Evolutionary conservation across 2,329 filamentous ascomycete genomes (phyloP).

Genomic region (Hansfordia pulvinata): DNA sequence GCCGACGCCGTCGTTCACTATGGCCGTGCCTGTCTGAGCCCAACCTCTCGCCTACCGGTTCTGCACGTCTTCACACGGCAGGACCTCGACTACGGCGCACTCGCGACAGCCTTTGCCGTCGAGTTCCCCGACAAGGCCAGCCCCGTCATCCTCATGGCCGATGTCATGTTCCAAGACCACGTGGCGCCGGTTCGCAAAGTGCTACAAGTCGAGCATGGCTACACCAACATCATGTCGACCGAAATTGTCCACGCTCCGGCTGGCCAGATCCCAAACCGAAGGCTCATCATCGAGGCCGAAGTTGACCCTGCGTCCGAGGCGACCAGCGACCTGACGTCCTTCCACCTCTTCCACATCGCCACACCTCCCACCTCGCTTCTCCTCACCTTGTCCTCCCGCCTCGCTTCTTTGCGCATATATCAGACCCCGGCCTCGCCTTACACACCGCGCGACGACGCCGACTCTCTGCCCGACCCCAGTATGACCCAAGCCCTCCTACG

Average conservation of each 20-base stretch:
- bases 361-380: constrained; percentile 71
- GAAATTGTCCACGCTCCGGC: constrained; percentile 64
- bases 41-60: constrained; percentile 74
- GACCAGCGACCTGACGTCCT: constrained; percentile 39
- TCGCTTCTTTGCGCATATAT: constrained; percentile 67
- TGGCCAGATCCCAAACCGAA: constrained; percentile 74
- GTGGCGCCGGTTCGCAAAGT: constrained; percentile 40
- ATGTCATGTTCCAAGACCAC: constrained; percentile 75
- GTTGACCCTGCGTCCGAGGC: constrained; percentile 14
- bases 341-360: constrained; percentile 75
- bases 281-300: constrained; percentile 24
- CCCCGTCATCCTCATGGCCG: constrained; percentile 72
- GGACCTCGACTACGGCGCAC: constrained; percentile 46
- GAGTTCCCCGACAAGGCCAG: constrained; percentile 52
- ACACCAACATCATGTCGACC: constrained; percentile 55
- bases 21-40: constrained; percentile 81
- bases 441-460: constrained; percentile 34
- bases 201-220: constrained; percentile 52
- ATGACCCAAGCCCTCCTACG: constrained; percentile 47
- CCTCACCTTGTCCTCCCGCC: constrained; percentile 72
- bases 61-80: constrained; percentile 81
- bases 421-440: constrained; percentile 36
- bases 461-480: constrained; percentile 21
- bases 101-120: constrained; percentile 46
- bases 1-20: constrained; percentile 92